Conservation (phyloP, 352 stramenopile species). For the Thraustochytrium striatum region DNA sequence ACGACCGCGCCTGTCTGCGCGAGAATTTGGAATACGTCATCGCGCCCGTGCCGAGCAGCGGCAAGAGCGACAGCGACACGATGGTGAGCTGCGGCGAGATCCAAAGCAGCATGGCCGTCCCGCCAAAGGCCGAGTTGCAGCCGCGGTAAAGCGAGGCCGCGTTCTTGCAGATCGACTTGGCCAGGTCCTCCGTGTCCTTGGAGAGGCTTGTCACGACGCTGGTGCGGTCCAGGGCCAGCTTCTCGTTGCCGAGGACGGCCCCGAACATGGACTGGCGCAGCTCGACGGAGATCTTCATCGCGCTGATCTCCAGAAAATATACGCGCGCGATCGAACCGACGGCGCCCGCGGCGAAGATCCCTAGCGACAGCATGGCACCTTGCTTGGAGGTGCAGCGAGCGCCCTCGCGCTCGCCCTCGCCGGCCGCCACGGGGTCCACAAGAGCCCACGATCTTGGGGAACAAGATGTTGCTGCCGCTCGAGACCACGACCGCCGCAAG, state of each 20-base stretch:
- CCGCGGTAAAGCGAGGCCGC: constrained; percentile 52
- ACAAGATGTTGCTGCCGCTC: constrained; percentile 74
- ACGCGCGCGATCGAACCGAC: constrained; percentile 72
- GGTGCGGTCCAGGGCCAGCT: constrained; percentile 59
- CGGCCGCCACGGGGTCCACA: constrained; percentile 64
- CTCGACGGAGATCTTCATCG: constrained; percentile 70
- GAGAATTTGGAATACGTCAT: constrained; percentile 69
- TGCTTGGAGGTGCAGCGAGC: constrained; percentile 66
- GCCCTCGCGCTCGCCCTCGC: not conserved
- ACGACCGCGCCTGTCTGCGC: constrained; percentile 62
- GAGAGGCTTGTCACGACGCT: not conserved
- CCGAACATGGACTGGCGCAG: constrained; percentile 68
- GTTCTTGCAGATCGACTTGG: constrained; percentile 45
- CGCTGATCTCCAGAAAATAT: constrained; percentile 75
- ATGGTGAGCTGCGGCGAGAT: constrained; percentile 79
- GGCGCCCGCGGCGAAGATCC: constrained; percentile 70
- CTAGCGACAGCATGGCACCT: constrained; percentile 68
- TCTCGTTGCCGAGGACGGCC: constrained; percentile 66
- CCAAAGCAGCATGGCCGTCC: constrained; percentile 73
- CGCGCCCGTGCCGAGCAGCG: constrained; percentile 65
- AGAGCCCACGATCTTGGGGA: constrained; percentile 77
- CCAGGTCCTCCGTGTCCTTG: constrained; percentile 23
- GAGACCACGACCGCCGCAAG: constrained; percentile 70
- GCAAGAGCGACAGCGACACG: constrained; percentile 74
- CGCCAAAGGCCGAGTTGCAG: constrained; percentile 74